phyloP scores from a whole-genome alignment of 139 green algal species.

The Chlamydomonas sp. region DNA sequence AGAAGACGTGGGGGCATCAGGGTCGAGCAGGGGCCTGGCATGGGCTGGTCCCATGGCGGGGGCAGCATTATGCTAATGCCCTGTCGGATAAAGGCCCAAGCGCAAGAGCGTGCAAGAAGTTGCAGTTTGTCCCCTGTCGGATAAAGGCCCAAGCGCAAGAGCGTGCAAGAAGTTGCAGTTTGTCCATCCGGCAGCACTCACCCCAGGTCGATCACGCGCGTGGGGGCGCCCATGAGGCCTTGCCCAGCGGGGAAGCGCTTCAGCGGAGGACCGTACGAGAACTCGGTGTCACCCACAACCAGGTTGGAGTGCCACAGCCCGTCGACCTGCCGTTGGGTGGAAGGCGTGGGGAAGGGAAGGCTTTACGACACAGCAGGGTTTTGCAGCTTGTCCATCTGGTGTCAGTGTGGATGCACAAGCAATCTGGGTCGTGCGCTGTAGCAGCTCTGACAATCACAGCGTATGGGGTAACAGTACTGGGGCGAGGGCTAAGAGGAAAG shows the following conservation, averaged over 20 bases:
- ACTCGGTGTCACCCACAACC: constrained; percentile 19
- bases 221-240: not conserved
- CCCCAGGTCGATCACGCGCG: constrained; percentile 3
- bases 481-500: not conserved
- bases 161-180: too few species aligned
- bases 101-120: not conserved
- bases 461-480: not conserved
- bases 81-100: too few species aligned
- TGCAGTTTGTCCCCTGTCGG: not conserved
- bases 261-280: constrained; percentile 15
- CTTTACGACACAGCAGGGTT: too few species aligned
- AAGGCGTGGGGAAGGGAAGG: too few species aligned
- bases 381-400: not conserved
- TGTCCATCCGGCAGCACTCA: not conserved
- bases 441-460: too few species aligned
- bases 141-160: too few species aligned
- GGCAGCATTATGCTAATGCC: too few species aligned
- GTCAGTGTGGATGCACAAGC: not conserved
- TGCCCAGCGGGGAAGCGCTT: not conserved
- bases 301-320: constrained; percentile 27
- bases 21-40: too few species aligned
- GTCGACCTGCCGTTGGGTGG: not conserved
- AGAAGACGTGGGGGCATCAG: too few species aligned
- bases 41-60: too few species aligned
- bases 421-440: not conserved